Base-by-base conservation (phyloP, 176 grass and related monocot species). In the Carex parvula region DNA sequence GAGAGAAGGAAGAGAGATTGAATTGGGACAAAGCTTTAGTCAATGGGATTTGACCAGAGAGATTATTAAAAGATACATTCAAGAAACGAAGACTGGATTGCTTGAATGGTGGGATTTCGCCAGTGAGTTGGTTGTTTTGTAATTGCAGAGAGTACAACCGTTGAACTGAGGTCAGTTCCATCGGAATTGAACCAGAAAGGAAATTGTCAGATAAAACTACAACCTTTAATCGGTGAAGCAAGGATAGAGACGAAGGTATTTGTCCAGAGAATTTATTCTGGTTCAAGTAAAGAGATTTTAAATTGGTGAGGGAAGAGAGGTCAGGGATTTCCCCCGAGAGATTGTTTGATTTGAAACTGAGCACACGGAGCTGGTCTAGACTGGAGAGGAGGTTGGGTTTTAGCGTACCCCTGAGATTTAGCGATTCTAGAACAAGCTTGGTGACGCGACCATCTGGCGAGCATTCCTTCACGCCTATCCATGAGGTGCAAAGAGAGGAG, bases 231-330 rank as follows among this genome's bases (percentile, higher is more conserved):
- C 96, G 93, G 88, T 92, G 96, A 10, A 99, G 93, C 14, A n/a
- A 65, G 24, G 87, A 59, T 13, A 99, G 70, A 44, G 21, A 88
- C n/a, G 70, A 54, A 12, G 96, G 96, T 37, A 99, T 72, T 26
- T 82, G 67, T 2, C 91, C 96, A 9, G 84, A 83, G 84, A 98
- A 88, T 37, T 60, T 84, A 83, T 98, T 98, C 79, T 60, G 72
- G 86, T 81, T 89, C 84, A 98, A 93, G 86, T 93, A 98, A 41
- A 98, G 91, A 4, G 92, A 89, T 84, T 98, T 98, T 30, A 98
- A 88, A 84, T 93, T 98, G 59, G 79, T 80, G 3, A 97, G 88
- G 1, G 89, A 72, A 26, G 84, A 79, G 20, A 94, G 89, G 29
- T 89, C 91, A 2, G 96, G 96, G 70, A 98, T 89, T 85, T 88